These are phyloP conservation scores for Aspergillus fructus DNA, from an alignment of 2,329 filamentous ascomycete species.

Conservation along the genomic window DNA sequence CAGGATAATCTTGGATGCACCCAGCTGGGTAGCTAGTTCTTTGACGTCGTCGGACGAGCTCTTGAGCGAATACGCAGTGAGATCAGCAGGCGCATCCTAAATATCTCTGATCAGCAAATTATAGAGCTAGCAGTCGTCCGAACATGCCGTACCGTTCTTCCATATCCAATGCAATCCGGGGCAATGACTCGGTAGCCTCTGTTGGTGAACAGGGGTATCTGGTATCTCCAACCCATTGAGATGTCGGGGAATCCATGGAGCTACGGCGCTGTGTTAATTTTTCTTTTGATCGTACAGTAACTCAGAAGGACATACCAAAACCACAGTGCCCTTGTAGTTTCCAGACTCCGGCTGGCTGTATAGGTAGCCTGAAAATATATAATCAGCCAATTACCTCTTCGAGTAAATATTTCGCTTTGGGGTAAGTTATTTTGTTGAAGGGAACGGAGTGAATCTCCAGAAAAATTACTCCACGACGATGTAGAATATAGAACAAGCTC, in stretches of 20 bases:
- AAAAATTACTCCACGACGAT: not conserved
- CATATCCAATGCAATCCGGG: constrained; percentile 85
- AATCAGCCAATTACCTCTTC: not conserved
- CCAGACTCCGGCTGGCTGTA: constrained; percentile 47
- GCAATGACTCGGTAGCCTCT: constrained; percentile 76
- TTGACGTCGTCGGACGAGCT: constrained; percentile 72
- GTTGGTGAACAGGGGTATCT: constrained; percentile 73
- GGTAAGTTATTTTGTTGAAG: too few relatives aligned
- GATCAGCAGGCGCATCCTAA: constrained; percentile 59
- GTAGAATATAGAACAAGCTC: not conserved
- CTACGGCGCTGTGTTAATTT: constrained; percentile 27
- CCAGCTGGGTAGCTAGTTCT: constrained; percentile 63
- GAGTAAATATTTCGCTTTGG: not conserved
- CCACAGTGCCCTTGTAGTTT: constrained; percentile 52
- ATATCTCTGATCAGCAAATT: constrained; percentile 37
- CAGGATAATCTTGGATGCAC: constrained; percentile 65
- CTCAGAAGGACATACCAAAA: constrained; percentile 45
- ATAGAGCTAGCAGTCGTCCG: not conserved
- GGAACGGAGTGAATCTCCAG: not conserved
- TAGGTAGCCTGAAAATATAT: constrained; percentile 48
- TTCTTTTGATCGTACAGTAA: not conserved
- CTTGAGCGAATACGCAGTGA: constrained; percentile 68
- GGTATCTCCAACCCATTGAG: constrained; percentile 82
- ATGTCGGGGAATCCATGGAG: constrained; percentile 83
- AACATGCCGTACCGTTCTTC: constrained; percentile 58